Evolutionary conservation across 257 asterid genomes (phyloP).

Genomic region (Solanum pennellii): DNA sequence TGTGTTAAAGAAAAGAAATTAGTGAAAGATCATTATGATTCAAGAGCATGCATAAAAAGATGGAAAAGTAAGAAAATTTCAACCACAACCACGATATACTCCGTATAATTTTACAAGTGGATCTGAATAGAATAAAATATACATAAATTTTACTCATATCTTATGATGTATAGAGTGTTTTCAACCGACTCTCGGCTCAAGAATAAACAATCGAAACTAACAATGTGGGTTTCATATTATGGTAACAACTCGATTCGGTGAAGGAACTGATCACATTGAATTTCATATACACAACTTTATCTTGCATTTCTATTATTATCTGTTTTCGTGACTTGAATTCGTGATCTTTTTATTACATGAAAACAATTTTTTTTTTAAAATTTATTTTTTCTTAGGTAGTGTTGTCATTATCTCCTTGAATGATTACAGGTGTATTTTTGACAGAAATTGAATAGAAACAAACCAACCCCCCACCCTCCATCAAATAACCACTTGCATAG

Average conservation of each 20-base stretch:
- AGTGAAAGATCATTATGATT: background rate
- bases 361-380: too few species aligned
- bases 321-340: background rate
- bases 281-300: background rate
- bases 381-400: background rate
- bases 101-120: background rate
- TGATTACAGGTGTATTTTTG: background rate
- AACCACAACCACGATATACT: too few species aligned
- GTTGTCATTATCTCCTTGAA: background rate
- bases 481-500: background rate
- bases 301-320: background rate
- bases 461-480: background rate
- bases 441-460: constrained; percentile 2
- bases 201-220: fast-evolving
- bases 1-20: background rate
- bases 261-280: background rate
- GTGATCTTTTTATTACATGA: background rate
- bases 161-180: too few species aligned
- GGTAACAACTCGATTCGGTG: background rate
- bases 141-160: too few species aligned
- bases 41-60: background rate
- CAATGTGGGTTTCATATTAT: background rate
- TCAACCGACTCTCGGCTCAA: background rate
- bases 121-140: too few species aligned
- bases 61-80: background rate